Evolutionary conservation across 1,284 basidiomycete species (phyloP), one percentile per base, ranked within the genome.

Genomic region (Microbotryum intermedium): DNA sequence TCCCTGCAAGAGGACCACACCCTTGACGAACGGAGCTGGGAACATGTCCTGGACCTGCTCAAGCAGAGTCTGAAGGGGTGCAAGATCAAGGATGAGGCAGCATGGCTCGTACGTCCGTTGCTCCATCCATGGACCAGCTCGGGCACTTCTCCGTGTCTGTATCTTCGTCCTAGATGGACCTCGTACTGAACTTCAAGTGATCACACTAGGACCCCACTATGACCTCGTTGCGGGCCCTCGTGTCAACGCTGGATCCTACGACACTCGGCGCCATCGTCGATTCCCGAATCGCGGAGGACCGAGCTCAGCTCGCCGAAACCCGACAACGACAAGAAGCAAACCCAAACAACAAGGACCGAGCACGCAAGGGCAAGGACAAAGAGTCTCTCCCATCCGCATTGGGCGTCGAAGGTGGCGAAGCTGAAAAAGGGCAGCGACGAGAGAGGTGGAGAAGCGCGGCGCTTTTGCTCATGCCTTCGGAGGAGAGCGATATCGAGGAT

Each of bases 1-100:
- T n/a, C n/a, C n/a, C n/a, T n/a, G n/a, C n/a, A n/a, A n/a, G 34
- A 39, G 16, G 16, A 39, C 6, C 34, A 39, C 4, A 39, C 34
- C 1, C 45, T 64, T 25, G 59, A 57, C 21, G 29, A 29, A 1
- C 10, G 30, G 20, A 55, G 55, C 21, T 50, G 47, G 53, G 25
- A 47, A 16, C 62, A 64, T 44, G 26, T 64, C 49, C 50, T 50
- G 34, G 43, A 58, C 34, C 42, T 60, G 4, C 29, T 60, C 18
- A 28, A n/a, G 18, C 50, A 55, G 34, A 34, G 44, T 11, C 26
- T 55, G 4, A 42, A 21, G 46, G 28, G 25, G 13, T 45, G 29
- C 9, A 64, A 64, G 39, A 28, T 60, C 6, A 39, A 53, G 11
- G 45, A 34, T 11, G 50, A 51, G 9, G 6, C 4, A 1, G 34